These are phyloP conservation scores for Penicillium samsonianum DNA, from an alignment of 495 filamentous ascomycete species.

Conservation along the genomic window DNA sequence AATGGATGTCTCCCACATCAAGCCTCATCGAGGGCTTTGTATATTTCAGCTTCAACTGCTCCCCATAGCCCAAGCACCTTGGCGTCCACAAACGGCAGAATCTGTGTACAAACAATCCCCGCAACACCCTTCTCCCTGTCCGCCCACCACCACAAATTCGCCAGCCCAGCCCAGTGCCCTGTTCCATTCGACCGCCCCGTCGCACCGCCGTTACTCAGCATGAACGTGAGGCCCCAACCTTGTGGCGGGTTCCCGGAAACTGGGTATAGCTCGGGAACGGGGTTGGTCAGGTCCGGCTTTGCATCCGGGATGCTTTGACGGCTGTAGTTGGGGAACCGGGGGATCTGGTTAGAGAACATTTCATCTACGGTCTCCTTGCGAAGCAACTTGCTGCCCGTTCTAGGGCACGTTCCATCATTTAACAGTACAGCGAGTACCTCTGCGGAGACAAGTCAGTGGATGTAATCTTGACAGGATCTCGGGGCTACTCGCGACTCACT, in stretches of 20 bases:
- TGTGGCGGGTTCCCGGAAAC: constrained; percentile 50
- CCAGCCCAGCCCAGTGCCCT: constrained; percentile 58
- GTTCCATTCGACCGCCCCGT: constrained; percentile 54
- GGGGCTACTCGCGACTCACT: constrained; percentile 36
- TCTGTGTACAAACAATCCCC: constrained; percentile 58
- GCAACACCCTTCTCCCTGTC: constrained; percentile 61
- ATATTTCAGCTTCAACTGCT: constrained; percentile 8
- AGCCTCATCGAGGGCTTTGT: background rate
- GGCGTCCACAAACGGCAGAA: constrained; percentile 54
- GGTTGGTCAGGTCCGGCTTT: constrained; percentile 54
- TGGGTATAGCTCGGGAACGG: constrained; percentile 50
- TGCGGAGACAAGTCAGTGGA: background rate
- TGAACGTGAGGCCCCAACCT: constrained; percentile 62
- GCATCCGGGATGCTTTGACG: constrained; percentile 44
- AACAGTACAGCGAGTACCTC: constrained; percentile 50
- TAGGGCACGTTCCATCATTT: constrained; percentile 52
- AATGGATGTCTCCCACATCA: too few relatives aligned
- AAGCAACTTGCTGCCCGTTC: constrained; percentile 50
- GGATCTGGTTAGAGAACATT: constrained; percentile 65
- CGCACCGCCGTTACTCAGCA: constrained; percentile 40
- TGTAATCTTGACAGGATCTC: background rate
- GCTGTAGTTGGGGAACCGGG: constrained; percentile 51
- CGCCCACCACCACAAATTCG: constrained; percentile 63
- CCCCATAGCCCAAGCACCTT: constrained; percentile 1
- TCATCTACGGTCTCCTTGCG: constrained; percentile 50